phyloP scores from a whole-genome alignment of 495 filamentous ascomycete species.

The Daldinia childiae region DNA sequence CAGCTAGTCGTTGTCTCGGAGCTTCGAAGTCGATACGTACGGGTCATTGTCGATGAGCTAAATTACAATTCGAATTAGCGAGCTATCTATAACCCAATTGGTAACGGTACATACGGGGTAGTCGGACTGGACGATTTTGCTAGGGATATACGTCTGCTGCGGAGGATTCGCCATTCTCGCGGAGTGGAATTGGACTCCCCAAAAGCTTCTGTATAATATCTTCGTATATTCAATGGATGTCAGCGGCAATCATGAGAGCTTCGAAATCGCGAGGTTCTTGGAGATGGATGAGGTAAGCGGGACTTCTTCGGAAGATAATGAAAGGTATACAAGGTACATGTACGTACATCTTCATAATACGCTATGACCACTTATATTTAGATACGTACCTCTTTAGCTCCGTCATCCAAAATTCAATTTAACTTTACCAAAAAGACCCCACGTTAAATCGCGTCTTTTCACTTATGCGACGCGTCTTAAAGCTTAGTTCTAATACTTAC shows the following conservation, averaged over 20 bases:
- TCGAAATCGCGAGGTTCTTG: slow-evolving; percentile 28
- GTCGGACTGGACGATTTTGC: slow-evolving; percentile 76
- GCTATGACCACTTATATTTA: slow-evolving; percentile 7
- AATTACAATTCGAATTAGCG: slow-evolving; percentile 26
- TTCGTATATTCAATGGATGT: slow-evolving; percentile 32
- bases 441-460: slow-evolving; percentile 42
- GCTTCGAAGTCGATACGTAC: slow-evolving; percentile 63
- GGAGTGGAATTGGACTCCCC: slow-evolving; percentile 46
- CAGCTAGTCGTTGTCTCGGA: background rate
- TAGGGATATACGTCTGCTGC: slow-evolving; percentile 71
- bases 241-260: slow-evolving; percentile 16
- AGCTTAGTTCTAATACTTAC: background rate
- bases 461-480: slow-evolving; percentile 21
- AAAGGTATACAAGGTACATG: background rate
- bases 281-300: slow-evolving; percentile 44
- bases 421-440: slow-evolving; percentile 24
- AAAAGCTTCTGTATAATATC: slow-evolving; percentile 31
- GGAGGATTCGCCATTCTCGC: slow-evolving; percentile 68
- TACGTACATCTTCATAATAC: too few species aligned
- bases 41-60: slow-evolving; percentile 98
- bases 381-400: background rate
- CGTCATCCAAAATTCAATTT: slow-evolving; percentile 21
- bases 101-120: slow-evolving; percentile 73
- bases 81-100: slow-evolving; percentile 32
- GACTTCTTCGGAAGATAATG: slow-evolving; percentile 27